Base-by-base conservation (phyloP, 2,329 filamentous ascomycete species). In the Sordariomycetes sp. region DNA sequence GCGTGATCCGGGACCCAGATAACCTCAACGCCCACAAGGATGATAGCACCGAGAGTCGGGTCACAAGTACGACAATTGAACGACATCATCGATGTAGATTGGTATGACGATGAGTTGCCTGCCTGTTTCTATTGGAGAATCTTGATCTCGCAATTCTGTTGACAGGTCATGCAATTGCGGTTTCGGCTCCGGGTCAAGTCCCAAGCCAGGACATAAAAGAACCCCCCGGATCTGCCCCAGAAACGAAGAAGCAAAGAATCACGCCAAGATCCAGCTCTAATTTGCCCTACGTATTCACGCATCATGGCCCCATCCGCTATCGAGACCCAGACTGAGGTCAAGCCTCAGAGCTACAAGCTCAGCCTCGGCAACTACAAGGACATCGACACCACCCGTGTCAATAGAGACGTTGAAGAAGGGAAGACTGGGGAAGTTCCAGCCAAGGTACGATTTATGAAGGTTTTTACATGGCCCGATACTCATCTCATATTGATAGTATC, bases 401-500 rank as follows among this genome's bases (percentile, higher is more conserved):
- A 55, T 35, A 42, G 31, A 20, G 50, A 48, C 6, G 37, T 45
- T 7, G 52, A 55, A 36, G 40, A 44, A 5, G 52, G 52, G 18
- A 53, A 51, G 39, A 42, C 35, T 12, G 47, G 46, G 9, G 42
- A 44, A 16, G 41, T 45, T 20, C 46, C 41, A 8, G 52, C 52
- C 37, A 50, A 48, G 46, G 51, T 52, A 19, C 12, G 29, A n/a
- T n/a, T n/a, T n/a, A n/a, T n/a, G n/a, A n/a, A n/a, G n/a, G n/a
- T n/a, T n/a, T n/a, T n/a, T n/a, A n/a, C n/a, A n/a, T n/a, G n/a
- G n/a, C n/a, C n/a, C n/a, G n/a, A n/a, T n/a, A n/a, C n/a, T n/a
- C n/a, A n/a, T n/a, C n/a, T n/a, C n/a, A n/a, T n/a, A n/a, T n/a
- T 20, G 14, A 38, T 23, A 75, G 50, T 87, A 84, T 44, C 77